Evolutionary conservation across 257 asterid species (phyloP).

Genomic region (Ehretia macrophylla): DNA sequence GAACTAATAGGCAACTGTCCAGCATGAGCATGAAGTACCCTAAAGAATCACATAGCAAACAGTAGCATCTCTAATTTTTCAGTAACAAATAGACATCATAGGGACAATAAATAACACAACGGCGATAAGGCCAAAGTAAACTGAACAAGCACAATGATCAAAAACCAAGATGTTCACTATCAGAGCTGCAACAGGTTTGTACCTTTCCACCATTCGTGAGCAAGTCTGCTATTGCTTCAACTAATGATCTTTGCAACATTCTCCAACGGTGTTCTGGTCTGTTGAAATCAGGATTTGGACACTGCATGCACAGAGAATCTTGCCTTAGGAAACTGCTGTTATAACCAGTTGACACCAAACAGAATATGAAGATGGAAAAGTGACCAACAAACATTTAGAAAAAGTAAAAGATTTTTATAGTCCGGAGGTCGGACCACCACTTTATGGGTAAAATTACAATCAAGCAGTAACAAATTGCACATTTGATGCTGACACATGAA

Average conservation of each 20-base stretch:
- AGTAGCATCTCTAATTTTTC: neutral
- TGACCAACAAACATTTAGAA: neutral
- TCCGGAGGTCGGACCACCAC: too few relatives aligned
- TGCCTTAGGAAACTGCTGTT: constrained; percentile 15
- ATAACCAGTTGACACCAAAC: constrained; percentile 3
- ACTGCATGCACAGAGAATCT: constrained; percentile 41
- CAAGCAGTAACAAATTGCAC: too few relatives aligned
- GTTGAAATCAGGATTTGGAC: constrained; percentile 98
- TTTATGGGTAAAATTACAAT: too few relatives aligned
- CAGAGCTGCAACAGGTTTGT: constrained; percentile 3
- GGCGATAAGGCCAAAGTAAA: too few relatives aligned
- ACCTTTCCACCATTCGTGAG: constrained; percentile 71
- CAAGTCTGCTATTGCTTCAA: constrained; percentile 74
- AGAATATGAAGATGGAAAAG: too few relatives aligned
- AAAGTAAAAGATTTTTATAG: too few relatives aligned
- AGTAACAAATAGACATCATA: too few relatives aligned
- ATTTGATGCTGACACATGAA: too few relatives aligned
- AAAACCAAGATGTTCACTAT: neutral
- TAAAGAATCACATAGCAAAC: neutral
- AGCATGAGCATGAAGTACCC: neutral
- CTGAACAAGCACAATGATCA: neutral
- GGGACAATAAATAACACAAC: too few relatives aligned
- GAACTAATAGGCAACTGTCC: neutral
- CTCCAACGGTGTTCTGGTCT: constrained; percentile 80
- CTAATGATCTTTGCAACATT: constrained; percentile 80